Base-by-base conservation (phyloP, 345 rosid genomes). In the Acer campestre region DNA sequence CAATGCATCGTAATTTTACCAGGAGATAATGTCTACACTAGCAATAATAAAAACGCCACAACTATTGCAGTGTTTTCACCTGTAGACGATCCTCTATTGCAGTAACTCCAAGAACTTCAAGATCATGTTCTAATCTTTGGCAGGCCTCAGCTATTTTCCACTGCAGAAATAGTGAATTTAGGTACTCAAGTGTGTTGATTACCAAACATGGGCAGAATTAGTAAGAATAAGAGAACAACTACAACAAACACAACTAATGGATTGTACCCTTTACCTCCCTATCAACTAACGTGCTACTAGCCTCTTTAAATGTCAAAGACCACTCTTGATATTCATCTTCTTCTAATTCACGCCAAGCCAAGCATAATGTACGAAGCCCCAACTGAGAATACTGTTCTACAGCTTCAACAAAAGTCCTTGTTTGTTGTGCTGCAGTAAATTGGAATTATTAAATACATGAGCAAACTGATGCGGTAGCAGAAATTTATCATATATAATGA, bases 81-180 rank as follows among this genome's bases (percentile, higher is more conserved):
- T 94, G 99, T 73, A 96, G 84, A 67, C 93, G 95, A 80, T 96
- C 99, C 84, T 94, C 99, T 72, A 94, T 92, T 61, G 99, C 99
- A 29, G 98, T 91, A 75, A 94, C 97, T 75, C 99, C 99, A 51
- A 96, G 92, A 81, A 96, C 85, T 87, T 91, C 86, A 79, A 96
- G 90, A 89, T 92, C 92, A 67, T 84, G 91, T 74, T 96, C 99
- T 83, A 91, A 79, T 82, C 83, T 87, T 82, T 94, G 98, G 84
- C 97, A 96, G 67, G 88, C 94, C 92, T 96, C 99, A 61, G 98
- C 99, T 61, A 96, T 83, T 87, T 90, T 96, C 99, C 99, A 94
- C 99, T 96, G 89, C 80, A 87, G 74, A 78, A 74, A 79, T 59
- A 80, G 63, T 35, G 25, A 76, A 49, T 55, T 75, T 74, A 83